phyloP scores from a whole-genome alignment of 805 yeast species.

The Zygosaccharomyces gambellarensis region DNA sequence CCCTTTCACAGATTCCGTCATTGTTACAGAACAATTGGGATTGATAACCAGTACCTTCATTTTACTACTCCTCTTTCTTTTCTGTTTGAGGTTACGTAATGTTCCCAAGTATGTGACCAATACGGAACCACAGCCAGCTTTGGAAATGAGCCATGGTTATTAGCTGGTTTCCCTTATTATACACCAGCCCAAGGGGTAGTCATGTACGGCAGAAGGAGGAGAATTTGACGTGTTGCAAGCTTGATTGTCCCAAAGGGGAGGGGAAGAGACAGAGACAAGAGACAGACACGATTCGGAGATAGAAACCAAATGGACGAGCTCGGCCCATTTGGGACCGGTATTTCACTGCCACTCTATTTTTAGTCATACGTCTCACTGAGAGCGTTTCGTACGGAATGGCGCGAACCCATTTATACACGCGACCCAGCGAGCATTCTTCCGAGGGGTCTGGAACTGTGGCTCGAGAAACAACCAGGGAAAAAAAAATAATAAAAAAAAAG shows the following conservation, averaged over 20 bases:
- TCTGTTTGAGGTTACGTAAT: not conserved
- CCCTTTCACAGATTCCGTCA: conserved; percentile 21
- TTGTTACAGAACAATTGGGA: conserved; percentile 24
- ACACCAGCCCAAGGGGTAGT: too few relatives aligned
- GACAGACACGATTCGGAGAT: not conserved
- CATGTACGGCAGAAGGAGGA: too few relatives aligned
- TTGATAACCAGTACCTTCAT: conserved; percentile 19
- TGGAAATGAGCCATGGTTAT: not conserved
- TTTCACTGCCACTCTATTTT: not conserved
- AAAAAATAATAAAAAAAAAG: not conserved
- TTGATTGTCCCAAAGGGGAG: too few relatives aligned
- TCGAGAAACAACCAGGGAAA: not conserved
- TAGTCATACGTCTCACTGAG: not conserved
- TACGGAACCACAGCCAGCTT: not conserved
- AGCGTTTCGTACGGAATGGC: not conserved
- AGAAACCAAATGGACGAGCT: not conserved
- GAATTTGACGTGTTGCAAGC: too few relatives aligned
- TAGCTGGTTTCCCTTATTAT: too few relatives aligned
- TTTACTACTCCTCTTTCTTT: not conserved
- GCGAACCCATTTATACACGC: not conserved
- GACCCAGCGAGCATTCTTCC: not conserved
- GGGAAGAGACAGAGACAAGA: not conserved
- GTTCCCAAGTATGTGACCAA: not conserved
- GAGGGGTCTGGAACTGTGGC: not conserved
- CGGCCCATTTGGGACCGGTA: not conserved